phyloP scores from a whole-genome alignment of 345 rosid genomes.

The Excoecaria agallocha region DNA sequence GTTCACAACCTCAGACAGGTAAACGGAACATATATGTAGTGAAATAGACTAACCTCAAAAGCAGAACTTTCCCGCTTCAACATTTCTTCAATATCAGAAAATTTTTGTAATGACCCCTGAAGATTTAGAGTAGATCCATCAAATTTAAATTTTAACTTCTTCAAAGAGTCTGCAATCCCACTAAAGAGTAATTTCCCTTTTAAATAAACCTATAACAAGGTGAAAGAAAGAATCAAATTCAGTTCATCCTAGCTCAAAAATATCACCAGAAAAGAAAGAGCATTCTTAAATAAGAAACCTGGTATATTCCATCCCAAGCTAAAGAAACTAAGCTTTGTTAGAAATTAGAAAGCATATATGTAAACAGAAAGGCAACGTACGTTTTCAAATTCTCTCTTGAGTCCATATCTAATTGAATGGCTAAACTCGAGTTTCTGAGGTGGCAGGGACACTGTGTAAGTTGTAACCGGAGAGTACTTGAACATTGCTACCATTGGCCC shows the following conservation, averaged over 20 bases:
- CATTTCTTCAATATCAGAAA: slow-evolving; percentile 61
- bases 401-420: slow-evolving; percentile 46
- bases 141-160: slow-evolving; percentile 44
- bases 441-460: slow-evolving; percentile 71
- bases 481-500: slow-evolving; percentile 91
- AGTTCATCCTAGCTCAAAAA: neutral
- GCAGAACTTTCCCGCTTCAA: slow-evolving; percentile 51
- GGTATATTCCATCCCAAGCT: neutral
- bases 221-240: slow-evolving; percentile 10
- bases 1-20: neutral
- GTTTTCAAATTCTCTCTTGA: slow-evolving; percentile 51
- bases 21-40: neutral
- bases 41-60: slow-evolving; percentile 63
- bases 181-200: slow-evolving; percentile 60
- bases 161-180: slow-evolving; percentile 53
- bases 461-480: slow-evolving; percentile 68
- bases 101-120: slow-evolving; percentile 40
- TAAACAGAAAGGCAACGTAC: slow-evolving; percentile 38
- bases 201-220: slow-evolving; percentile 48
- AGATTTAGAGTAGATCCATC: slow-evolving; percentile 44
- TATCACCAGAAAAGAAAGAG: neutral
- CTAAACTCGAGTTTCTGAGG: slow-evolving; percentile 61
- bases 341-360: slow-evolving; percentile 5
- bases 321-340: slow-evolving; percentile 5
- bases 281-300: neutral